Percentiles rank a stretch among this genome's conserved stretches.
Evolutionary conservation across 495 filamentous ascomycete species (phyloP).

Genomic region (Trichoderma parareesei): DNA sequence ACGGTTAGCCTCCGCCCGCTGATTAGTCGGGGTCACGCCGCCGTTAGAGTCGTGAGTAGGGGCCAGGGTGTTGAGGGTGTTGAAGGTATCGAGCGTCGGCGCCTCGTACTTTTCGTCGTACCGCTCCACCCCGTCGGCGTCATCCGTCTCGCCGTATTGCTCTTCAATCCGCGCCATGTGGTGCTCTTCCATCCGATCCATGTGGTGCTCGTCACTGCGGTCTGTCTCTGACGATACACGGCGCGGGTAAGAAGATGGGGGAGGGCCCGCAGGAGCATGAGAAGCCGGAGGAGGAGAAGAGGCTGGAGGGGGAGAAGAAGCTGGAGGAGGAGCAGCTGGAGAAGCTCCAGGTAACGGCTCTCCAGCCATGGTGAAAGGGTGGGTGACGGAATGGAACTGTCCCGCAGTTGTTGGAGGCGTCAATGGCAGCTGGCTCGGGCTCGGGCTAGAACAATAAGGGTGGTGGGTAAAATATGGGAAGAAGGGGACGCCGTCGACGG

Average conservation of each 20-base stretch:
- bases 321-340: not conserved
- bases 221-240: not conserved
- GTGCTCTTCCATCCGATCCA: not conserved
- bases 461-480: not conserved
- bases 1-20: constrained; percentile 57
- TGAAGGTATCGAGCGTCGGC: constrained; percentile 3
- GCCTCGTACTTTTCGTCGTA: constrained; percentile 6
- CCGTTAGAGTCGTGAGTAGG: not conserved
- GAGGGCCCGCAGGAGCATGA: no score
- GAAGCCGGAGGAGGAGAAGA: not conserved
- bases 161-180: not conserved
- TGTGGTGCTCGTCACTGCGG: no score
- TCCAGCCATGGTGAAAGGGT: not conserved
- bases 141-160: not conserved
- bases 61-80: not conserved
- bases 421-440: not conserved
- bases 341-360: not conserved
- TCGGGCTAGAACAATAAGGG: not conserved
- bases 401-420: not conserved
- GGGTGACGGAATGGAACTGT: not conserved
- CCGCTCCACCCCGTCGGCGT: not conserved
- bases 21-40: constrained; percentile 14
- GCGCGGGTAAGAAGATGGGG: not conserved
- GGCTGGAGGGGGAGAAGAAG: not conserved
- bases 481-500: not conserved